Conservation (phyloP, 441 rosid species). For the Mallotus repandus region DNA sequence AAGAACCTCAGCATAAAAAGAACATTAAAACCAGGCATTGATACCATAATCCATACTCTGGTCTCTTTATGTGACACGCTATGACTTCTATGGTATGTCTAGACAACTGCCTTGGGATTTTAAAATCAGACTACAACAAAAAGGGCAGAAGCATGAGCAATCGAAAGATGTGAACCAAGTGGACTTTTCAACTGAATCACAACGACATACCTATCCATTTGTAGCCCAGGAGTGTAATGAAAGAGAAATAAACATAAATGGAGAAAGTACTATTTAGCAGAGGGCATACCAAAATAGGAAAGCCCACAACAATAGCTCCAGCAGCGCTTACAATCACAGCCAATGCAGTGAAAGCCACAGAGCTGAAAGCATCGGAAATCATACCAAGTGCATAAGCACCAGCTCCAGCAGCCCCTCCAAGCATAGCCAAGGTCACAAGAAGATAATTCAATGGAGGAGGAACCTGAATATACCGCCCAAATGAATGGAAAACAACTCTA, state of each 20-base stretch:
- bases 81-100: neutral
- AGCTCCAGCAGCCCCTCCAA: conserved; percentile 91
- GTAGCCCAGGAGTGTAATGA: conserved; percentile 1
- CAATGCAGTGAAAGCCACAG: conserved; percentile 68
- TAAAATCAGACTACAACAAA: neutral
- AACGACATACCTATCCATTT: conserved; percentile 6
- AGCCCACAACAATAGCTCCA: conserved; percentile 90
- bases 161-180: neutral
- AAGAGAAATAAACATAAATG: neutral
- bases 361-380: conserved; percentile 81
- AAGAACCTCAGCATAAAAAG: neutral
- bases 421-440: conserved; percentile 80
- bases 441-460: conserved; percentile 85
- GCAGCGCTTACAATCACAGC: conserved; percentile 84
- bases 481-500: conserved; percentile 89
- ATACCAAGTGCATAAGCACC: conserved; percentile 70
- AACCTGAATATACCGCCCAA: conserved; percentile 91
- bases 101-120: neutral
- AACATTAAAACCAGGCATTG: neutral
- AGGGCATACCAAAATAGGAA: conserved; percentile 81
- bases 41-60: neutral
- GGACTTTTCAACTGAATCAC: neutral
- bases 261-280: conserved; percentile 7
- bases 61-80: neutral
- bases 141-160: neutral